Evolutionary conservation across 2,329 filamentous ascomycete species (phyloP).

Genomic region (Penicillium decumbens): DNA sequence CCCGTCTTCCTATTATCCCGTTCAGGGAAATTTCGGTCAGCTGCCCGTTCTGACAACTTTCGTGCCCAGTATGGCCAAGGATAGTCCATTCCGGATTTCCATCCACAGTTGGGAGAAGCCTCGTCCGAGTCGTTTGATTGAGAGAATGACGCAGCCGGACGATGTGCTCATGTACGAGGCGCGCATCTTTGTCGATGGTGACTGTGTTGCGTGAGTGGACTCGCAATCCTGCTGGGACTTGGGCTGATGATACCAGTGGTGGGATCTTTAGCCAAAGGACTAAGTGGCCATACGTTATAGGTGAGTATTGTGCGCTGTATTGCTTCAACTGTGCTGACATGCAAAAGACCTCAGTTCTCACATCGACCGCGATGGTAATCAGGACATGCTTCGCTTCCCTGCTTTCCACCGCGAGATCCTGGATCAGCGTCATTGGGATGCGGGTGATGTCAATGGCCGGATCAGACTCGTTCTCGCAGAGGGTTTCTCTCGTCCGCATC

Average conservation of each 20-base stretch:
- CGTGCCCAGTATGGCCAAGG: conserved; percentile 58
- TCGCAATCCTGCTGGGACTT: neutral
- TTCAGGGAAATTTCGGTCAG: conserved; percentile 30
- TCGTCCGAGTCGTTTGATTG: conserved; percentile 54
- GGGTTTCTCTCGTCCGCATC: conserved; percentile 55
- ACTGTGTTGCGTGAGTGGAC: conserved; percentile 54
- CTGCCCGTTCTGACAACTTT: conserved; percentile 69
- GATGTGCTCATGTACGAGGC: conserved; percentile 60
- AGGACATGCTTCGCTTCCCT: conserved; percentile 65
- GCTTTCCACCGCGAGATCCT: conserved; percentile 65
- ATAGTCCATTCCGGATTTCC: conserved; percentile 64
- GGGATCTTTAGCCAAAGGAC: conserved; percentile 52
- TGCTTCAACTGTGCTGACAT: conserved; percentile 4
- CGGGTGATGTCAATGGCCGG: conserved; percentile 65
- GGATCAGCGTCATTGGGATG: conserved; percentile 65
- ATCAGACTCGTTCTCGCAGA: conserved; percentile 75
- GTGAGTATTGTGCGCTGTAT: conserved; percentile 32
- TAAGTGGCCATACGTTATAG: conserved; percentile 51
- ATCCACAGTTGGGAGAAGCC: conserved; percentile 69
- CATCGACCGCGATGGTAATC: conserved; percentile 54
- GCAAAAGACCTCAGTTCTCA: conserved; percentile 34
- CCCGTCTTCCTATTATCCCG: conserved; percentile 22
- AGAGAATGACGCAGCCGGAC: conserved; percentile 52
- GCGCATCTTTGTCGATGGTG: conserved; percentile 65
- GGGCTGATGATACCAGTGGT: conserved; percentile 41